phyloP scores from a whole-genome alignment of 179 eudicot species.

The Pouteria campechiana region DNA sequence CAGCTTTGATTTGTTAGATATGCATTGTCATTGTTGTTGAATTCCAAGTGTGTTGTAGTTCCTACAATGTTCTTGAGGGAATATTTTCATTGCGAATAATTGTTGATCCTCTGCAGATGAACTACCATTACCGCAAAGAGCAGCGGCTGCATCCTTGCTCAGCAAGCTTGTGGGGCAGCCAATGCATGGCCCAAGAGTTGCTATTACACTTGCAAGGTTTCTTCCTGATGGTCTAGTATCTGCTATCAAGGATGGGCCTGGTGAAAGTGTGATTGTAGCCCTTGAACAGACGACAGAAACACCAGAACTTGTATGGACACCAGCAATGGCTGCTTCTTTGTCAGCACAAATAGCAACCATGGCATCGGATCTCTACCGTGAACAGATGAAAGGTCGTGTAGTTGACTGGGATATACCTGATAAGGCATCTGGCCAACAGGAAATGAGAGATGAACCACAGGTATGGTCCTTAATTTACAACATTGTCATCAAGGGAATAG shows the following conservation, averaged over 20 bases:
- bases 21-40: too few relatives aligned
- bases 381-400: constrained; percentile 92
- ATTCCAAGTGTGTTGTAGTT: constrained; percentile 1
- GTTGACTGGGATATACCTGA: constrained; percentile 99
- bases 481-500: neutral
- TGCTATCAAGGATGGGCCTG: constrained; percentile 91
- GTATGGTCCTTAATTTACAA: too few relatives aligned
- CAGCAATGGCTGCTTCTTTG: constrained; percentile 97
- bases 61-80: neutral
- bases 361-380: constrained; percentile 82
- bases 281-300: constrained; percentile 98
- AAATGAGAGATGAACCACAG: constrained; percentile 99
- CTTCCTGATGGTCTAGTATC: constrained; percentile 96
- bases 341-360: constrained; percentile 94
- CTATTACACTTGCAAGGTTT: constrained; percentile 86
- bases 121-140: constrained; percentile 91
- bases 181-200: constrained; percentile 99
- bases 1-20: too few relatives aligned
- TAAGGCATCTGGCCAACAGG: constrained; percentile 82
- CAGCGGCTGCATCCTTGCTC: constrained; percentile 88
- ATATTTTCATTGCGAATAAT: neutral
- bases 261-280: constrained; percentile 84
- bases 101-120: constrained; percentile 43
- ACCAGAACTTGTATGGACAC: constrained; percentile 99
- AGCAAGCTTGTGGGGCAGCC: constrained; percentile 96